A percentile compares a stretch with the other conserved stretches of the same genome.
phyloP scores from a whole-genome alignment of 441 rosid species.

The Corymbia citriodora region DNA sequence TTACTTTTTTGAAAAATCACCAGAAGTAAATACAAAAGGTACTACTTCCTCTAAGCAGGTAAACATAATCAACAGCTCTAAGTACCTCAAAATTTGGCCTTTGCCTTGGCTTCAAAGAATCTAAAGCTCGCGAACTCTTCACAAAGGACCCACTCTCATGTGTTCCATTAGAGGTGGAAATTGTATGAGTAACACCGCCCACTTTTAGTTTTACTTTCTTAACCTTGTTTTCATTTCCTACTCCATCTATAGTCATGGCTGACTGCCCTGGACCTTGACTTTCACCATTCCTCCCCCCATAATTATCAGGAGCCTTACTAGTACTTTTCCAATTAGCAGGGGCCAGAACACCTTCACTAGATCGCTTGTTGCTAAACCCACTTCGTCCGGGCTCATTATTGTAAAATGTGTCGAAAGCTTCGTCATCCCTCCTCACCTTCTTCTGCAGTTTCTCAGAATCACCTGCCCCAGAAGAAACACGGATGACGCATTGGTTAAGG shows the following conservation, averaged over 20 bases:
- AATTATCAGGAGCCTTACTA: conserved; percentile 17
- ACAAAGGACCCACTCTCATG: conserved; percentile 34
- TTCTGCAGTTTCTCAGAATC: conserved; percentile 19
- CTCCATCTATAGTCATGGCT: conserved; percentile 22
- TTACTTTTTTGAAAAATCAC: conserved; percentile 3
- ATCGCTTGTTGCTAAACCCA: conserved; percentile 31
- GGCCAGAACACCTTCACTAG: conserved; percentile 74
- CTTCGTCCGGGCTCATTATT: conserved; percentile 30
- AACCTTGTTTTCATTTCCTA: conserved; percentile 40
- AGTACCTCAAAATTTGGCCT: conserved; percentile 50
- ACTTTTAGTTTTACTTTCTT: conserved; percentile 72
- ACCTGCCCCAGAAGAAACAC: conserved; percentile 26
- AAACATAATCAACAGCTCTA: not conserved
- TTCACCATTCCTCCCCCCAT: conserved; percentile 42
- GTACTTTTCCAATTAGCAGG: conserved; percentile 62
- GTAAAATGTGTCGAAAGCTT: conserved; percentile 25
- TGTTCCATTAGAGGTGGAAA: conserved; percentile 44
- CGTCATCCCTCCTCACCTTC: conserved; percentile 27
- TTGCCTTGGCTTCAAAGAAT: conserved; percentile 18
- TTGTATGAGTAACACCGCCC: conserved; percentile 49
- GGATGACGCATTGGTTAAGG: conserved; percentile 57
- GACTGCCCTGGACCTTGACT: conserved; percentile 27
- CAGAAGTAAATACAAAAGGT: conserved; percentile 24
- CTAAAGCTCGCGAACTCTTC: conserved; percentile 24
- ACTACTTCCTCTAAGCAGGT: conserved; percentile 22